phyloP scores from a whole-genome alignment of 2,329 filamentous ascomycete species.

The Albifimbria verrucaria region DNA sequence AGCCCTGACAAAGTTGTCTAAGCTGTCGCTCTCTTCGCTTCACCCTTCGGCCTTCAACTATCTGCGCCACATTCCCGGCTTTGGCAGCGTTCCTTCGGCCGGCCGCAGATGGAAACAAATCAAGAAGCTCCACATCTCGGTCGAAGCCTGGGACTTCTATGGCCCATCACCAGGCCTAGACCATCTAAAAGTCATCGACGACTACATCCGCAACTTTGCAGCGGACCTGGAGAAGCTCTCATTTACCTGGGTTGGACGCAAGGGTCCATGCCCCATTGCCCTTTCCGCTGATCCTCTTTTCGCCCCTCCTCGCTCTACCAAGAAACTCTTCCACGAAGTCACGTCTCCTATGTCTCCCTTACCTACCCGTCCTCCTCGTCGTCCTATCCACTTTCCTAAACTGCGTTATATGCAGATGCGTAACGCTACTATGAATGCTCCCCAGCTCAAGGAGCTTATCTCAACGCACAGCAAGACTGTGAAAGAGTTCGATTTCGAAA shows the following conservation, averaged over 20 bases:
- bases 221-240: conserved; percentile 64
- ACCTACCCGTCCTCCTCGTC: conserved; percentile 47
- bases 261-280: conserved; percentile 71
- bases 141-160: conserved; percentile 66
- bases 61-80: conserved; percentile 69
- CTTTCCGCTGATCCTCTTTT: conserved; percentile 70
- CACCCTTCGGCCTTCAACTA: conserved; percentile 76
- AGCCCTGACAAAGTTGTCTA: conserved; percentile 61
- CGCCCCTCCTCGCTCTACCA: conserved; percentile 47
- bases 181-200: conserved; percentile 75
- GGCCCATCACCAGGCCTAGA: conserved; percentile 59
- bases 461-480: conserved; percentile 64
- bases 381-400: conserved; percentile 62
- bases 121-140: conserved; percentile 66
- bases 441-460: conserved; percentile 69
- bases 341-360: conserved; percentile 63
- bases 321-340: conserved; percentile 62
- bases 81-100: conserved; percentile 71
- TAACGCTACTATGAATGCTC: conserved; percentile 68
- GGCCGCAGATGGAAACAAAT: conserved; percentile 75
- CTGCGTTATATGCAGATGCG: conserved; percentile 67
- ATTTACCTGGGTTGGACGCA: conserved; percentile 75
- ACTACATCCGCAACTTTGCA: conserved; percentile 72
- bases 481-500: conserved; percentile 76
- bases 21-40: conserved; percentile 69